Evolutionary conservation across 1,284 basidiomycete genomes (phyloP).

Genomic region (Naganishia albida): DNA sequence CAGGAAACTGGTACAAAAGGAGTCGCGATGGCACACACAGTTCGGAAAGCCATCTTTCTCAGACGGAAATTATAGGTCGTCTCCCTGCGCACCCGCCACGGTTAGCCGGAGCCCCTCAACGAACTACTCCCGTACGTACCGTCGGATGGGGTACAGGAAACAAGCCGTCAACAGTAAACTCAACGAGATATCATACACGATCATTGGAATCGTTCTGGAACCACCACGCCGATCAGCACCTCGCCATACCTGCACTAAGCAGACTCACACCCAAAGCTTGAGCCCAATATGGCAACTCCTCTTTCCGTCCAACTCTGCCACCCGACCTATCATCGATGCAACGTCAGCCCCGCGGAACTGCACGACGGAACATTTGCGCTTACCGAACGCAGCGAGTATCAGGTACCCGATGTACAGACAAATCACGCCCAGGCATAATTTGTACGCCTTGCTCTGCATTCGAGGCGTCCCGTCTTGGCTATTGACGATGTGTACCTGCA

Average conservation of each 20-base stretch:
- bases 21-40: not conserved
- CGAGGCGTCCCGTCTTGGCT: conserved; percentile 11
- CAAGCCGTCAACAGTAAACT: conserved; percentile 11
- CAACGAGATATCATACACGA: conserved; percentile 12
- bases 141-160: conserved; percentile 19
- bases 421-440: conserved; percentile 15
- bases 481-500: conserved; percentile 22
- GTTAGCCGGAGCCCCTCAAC: not conserved
- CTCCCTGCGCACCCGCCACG: conserved; percentile 3
- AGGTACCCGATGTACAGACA: conserved; percentile 24
- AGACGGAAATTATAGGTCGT: conserved; percentile 18
- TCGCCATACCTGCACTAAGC: not conserved
- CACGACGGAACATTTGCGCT: too few species aligned
- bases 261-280: conserved; percentile 24
- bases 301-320: conserved; percentile 5
- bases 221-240: not conserved
- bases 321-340: conserved; percentile 5
- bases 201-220: conserved; percentile 21
- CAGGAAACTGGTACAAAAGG: not conserved
- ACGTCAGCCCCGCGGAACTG: too few species aligned
- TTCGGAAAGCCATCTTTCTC: conserved; percentile 24
- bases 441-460: not conserved
- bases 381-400: conserved; percentile 25
- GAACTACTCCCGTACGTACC: not conserved
- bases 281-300: conserved; percentile 18